Evolutionary conservation across 768 basidiomycete species (phyloP).

Genomic region (Hydnum rufescens): DNA sequence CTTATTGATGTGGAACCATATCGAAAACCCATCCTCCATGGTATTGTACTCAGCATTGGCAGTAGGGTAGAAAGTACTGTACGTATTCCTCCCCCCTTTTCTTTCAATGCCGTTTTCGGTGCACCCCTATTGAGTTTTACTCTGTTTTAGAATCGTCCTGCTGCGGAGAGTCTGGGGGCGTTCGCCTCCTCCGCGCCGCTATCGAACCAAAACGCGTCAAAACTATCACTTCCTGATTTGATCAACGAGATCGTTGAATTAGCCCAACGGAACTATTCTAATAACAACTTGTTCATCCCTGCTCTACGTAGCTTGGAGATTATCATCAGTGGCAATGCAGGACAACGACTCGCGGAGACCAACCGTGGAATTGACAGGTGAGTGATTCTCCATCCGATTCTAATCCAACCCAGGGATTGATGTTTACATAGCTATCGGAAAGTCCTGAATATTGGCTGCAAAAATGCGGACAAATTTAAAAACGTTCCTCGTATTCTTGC

Average conservation of each 20-base stretch:
- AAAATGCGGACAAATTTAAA: slow-evolving; percentile 50
- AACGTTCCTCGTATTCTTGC: slow-evolving; percentile 64
- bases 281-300: slow-evolving; percentile 66
- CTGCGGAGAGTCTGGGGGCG: slow-evolving; percentile 35
- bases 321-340: slow-evolving; percentile 46
- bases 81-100: slow-evolving; percentile 17
- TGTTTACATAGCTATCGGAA: no score
- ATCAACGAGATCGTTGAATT: slow-evolving; percentile 18
- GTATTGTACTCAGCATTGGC: slow-evolving; percentile 60
- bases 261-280: slow-evolving; percentile 31
- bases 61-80: slow-evolving; percentile 77
- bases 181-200: slow-evolving; percentile 26
- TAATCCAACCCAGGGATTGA: no score
- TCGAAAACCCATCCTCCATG: slow-evolving; percentile 40
- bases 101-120: no score
- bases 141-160: slow-evolving; percentile 41
- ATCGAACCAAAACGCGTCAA: no score
- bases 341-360: slow-evolving; percentile 30
- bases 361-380: slow-evolving; percentile 33
- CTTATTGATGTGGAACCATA: slow-evolving; percentile 45
- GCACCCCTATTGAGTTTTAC: slow-evolving; percentile 8
- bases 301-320: slow-evolving; percentile 55
- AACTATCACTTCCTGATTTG: slow-evolving; percentile 21
- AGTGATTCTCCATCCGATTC: no score
- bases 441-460: slow-evolving; percentile 36